phyloP scores from a whole-genome alignment of 257 asterid genomes.

The Vinca minor region DNA sequence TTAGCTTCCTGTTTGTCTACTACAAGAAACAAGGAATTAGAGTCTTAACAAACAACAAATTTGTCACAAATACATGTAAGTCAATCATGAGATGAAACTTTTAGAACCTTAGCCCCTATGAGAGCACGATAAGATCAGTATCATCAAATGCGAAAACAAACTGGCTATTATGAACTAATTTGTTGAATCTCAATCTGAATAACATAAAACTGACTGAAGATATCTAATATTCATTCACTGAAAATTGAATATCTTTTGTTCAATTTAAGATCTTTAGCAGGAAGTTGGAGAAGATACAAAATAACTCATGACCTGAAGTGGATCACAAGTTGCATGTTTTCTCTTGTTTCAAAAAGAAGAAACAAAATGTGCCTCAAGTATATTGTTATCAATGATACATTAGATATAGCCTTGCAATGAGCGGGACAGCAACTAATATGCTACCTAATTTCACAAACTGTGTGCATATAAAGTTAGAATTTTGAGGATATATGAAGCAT shows the following conservation, averaged over 20 bases:
- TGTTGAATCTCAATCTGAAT: neutral
- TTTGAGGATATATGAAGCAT: neutral
- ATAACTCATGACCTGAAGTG: neutral
- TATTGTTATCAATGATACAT: neutral
- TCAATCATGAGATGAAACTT: neutral
- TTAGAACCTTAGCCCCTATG: neutral
- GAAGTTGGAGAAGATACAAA: neutral
- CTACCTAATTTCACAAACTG: neutral
- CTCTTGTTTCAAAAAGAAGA: neutral
- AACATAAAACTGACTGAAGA: neutral
- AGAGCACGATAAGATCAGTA: neutral
- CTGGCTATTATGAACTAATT: neutral
- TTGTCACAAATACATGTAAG: neutral
- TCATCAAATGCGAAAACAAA: neutral
- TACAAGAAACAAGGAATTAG: constrained; percentile 7
- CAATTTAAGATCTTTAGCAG: neutral
- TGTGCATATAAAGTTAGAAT: neutral
- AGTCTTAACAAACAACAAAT: constrained; percentile 10
- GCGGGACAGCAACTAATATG: neutral
- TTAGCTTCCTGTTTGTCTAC: constrained; percentile 81
- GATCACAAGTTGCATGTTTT: neutral
- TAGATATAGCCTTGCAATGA: neutral
- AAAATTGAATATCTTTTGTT: neutral
- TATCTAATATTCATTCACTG: neutral
- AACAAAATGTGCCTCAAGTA: neutral